Evolutionary conservation across 2,329 filamentous ascomycete genomes (phyloP), one percentile per base, ranked within the genome.

Genomic region (Trichoderma afroharzianum): DNA sequence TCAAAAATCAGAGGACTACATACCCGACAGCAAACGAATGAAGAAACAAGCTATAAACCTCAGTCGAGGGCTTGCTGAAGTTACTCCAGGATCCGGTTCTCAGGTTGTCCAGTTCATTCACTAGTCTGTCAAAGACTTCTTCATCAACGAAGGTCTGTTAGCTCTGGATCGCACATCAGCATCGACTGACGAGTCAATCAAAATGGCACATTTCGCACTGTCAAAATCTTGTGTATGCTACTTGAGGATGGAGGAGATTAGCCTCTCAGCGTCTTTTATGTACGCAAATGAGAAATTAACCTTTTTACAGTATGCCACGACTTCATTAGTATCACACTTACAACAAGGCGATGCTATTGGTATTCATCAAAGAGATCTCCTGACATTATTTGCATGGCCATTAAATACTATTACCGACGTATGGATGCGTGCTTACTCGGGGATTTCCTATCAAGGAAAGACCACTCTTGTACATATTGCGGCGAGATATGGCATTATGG

Each of bases 71-170:
- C 79, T 81, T 73, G 77, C 70, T 12, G 78, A 80, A 47, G 28
- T 74, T 47, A 39, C 70, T 2, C 14, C 28, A 8, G 71, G 59
- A 21, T 63, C 67, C 6, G 30, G 70, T 1, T 36, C 4, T 11
- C 11, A 2, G n/a, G 58, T 75, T 39, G 75, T 79, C 2, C 79
- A 81, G 55, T 79, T 81, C 63, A 81, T 81, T 43, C 79, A 81
- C 33, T 77, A 81, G 64, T 77, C 79, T 3, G 78, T 79, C 55
- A 78, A 79, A 43, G 79, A 81, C 57, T 81, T 78, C 68, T 79
- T 81, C 43, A 7, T 78, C 28, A 58, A 74, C 6, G 74, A 73
- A 12, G 77, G 77, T 18, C 50, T 78, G 26, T 21, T n/a, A 33
- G 39, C 32, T 72, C 66, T 77, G 24, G 36, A 75, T 9, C 21